Evolutionary conservation across 1,284 basidiomycete genomes (phyloP).

Genomic region (Ceratobasidium sp.): DNA sequence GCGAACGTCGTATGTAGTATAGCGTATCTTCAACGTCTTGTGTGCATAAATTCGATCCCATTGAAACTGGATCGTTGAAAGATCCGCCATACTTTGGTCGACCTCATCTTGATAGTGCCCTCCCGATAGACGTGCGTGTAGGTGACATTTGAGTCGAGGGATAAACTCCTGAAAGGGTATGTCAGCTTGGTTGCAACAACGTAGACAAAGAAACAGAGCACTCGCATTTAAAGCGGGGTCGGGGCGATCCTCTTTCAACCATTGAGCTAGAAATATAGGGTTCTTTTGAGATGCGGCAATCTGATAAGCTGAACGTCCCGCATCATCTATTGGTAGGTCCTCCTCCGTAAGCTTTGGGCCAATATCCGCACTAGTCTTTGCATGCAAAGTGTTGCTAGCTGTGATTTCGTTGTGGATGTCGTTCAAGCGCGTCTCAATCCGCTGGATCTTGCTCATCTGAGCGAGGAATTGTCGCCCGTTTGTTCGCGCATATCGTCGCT

Average conservation of each 20-base stretch:
- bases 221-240: constrained; percentile 6
- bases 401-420: not conserved
- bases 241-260: not conserved
- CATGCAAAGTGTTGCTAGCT: not conserved
- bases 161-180: not conserved
- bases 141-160: constrained; percentile 6
- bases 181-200: not conserved
- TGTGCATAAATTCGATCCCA: constrained; percentile 6
- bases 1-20: constrained; percentile 36
- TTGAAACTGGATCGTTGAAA: not conserved
- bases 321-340: not conserved
- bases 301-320: not conserved
- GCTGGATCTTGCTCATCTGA: constrained; percentile 10
- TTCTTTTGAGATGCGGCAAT: constrained; percentile 14
- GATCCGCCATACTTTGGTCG: not conserved
- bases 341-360: not conserved
- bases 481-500: constrained; percentile 2
- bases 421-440: constrained; percentile 8
- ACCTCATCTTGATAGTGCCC: constrained; percentile 4
- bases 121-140: not conserved
- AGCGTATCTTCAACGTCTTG: constrained; percentile 2
- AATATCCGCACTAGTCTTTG: not conserved
- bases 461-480: not conserved
- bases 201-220: not conserved
- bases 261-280: not conserved